A percentile compares a stretch with the other conserved stretches of the same genome.
phyloP scores from a whole-genome alignment of 2,329 filamentous ascomycete species.

The Lachnellula suecica region DNA sequence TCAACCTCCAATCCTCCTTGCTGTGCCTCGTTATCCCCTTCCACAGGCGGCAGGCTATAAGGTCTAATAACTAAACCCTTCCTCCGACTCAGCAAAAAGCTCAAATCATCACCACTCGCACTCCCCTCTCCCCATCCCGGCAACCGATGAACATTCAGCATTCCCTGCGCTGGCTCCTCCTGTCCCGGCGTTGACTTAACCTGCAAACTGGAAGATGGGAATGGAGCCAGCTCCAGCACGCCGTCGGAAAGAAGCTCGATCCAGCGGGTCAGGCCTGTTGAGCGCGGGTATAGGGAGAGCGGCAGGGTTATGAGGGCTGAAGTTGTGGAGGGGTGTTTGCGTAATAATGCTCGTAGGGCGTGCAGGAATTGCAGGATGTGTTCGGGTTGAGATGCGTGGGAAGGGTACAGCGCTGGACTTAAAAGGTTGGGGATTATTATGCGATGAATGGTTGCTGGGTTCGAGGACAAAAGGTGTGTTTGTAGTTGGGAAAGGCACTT shows the following conservation, averaged over 20 bases:
- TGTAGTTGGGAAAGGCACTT: slow-evolving; percentile 61
- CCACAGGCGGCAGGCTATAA: slow-evolving; percentile 84
- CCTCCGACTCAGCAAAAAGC: slow-evolving; percentile 81
- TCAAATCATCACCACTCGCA: slow-evolving; percentile 78
- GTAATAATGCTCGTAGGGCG: slow-evolving; percentile 70
- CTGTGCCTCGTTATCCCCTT: slow-evolving; percentile 58
- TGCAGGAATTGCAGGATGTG: slow-evolving; percentile 81
- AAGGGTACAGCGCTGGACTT: slow-evolving; percentile 80
- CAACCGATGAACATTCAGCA: slow-evolving; percentile 79
- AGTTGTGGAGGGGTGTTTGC: slow-evolving; percentile 61
- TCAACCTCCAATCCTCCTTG: slow-evolving; percentile 28
- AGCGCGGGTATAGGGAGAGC: slow-evolving; percentile 74
- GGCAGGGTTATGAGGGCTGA: slow-evolving; percentile 78
- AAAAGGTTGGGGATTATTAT: slow-evolving; percentile 83
- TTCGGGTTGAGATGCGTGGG: slow-evolving; percentile 66
- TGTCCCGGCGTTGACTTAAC: slow-evolving; percentile 22
- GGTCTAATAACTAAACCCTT: slow-evolving; percentile 82
- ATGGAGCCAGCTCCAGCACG: slow-evolving; percentile 78
- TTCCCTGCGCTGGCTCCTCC: slow-evolving; percentile 80
- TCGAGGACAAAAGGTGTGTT: slow-evolving; percentile 54
- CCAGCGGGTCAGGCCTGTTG: slow-evolving; percentile 76
- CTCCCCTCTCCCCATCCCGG: slow-evolving; percentile 70
- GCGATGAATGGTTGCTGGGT: slow-evolving; percentile 68
- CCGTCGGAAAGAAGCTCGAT: slow-evolving; percentile 83
- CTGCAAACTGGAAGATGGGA: slow-evolving; percentile 50